phyloP scores from a whole-genome alignment of 1,284 basidiomycete genomes.

The Cerrena zonata region DNA sequence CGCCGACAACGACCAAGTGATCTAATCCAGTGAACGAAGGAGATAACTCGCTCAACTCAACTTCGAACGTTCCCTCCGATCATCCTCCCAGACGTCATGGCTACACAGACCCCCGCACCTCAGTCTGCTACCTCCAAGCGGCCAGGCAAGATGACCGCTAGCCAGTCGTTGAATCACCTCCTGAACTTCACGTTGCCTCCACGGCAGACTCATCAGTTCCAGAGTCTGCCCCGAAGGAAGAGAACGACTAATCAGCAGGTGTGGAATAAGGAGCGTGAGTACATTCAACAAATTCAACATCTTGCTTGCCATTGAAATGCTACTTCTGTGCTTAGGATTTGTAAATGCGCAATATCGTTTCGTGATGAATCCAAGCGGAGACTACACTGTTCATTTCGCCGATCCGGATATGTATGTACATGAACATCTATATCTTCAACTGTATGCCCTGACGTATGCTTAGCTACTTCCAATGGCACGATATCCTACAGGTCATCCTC shows the following conservation, averaged over 20 bases:
- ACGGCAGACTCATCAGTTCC: conserved; percentile 54
- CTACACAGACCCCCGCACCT: conserved; percentile 15
- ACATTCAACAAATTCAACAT: conserved; percentile 4
- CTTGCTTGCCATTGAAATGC: conserved; percentile 7
- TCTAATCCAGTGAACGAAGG: background rate
- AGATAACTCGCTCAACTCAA: background rate
- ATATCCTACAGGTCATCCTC: conserved; percentile 92
- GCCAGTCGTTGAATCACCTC: conserved; percentile 67
- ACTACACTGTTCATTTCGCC: conserved; percentile 91
- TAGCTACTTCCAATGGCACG: conserved; percentile 92
- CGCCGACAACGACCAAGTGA: conserved; percentile 7
- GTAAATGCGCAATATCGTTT: conserved; percentile 93
- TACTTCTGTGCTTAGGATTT: conserved; percentile 51
- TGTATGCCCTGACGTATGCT: conserved; percentile 11
- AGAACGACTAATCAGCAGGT: conserved; percentile 57
- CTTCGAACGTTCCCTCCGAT: conserved; percentile 4
- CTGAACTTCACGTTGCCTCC: conserved; percentile 83
- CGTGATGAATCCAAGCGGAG: conserved; percentile 84
- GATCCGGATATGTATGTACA: conserved; percentile 83
- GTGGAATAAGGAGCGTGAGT: conserved; percentile 85
- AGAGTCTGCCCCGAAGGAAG: conserved; percentile 63
- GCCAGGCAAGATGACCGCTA: conserved; percentile 58
- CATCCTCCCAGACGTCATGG: conserved; percentile 27
- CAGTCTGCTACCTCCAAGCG: conserved; percentile 41
- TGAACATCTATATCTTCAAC: conserved; percentile 5